Percentiles rank a stretch among this genome's conserved stretches.
Conservation (phyloP, 495 filamentous ascomycete genomes). For the Oleoguttula mirabilis region DNA sequence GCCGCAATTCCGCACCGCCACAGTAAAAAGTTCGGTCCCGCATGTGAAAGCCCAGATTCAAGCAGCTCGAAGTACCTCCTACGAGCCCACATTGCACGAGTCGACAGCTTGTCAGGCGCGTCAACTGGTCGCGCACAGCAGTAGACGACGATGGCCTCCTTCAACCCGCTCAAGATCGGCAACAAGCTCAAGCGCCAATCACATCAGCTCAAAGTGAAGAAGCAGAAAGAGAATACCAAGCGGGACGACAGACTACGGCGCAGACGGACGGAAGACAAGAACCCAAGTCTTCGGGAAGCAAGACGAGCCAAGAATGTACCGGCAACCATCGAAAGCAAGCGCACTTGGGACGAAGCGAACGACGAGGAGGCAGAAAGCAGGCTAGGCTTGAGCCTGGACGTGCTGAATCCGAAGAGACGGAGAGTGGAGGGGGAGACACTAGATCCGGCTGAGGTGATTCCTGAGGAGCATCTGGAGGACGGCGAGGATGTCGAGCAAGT, state of each 20-base stretch:
- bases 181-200: slow-evolving; percentile 71
- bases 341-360: slow-evolving; percentile 86
- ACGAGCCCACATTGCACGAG: no score
- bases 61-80: no score
- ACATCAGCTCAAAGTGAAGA: slow-evolving; percentile 68
- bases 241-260: slow-evolving; percentile 64
- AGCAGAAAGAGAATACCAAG: slow-evolving; percentile 52
- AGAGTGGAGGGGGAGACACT: slow-evolving; percentile 32
- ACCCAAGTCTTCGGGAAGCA: slow-evolving; percentile 61
- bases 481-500: slow-evolving; percentile 36
- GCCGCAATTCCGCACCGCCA: no score
- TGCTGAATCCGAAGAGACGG: slow-evolving; percentile 61
- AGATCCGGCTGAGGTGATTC: slow-evolving; percentile 19
- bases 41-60: no score
- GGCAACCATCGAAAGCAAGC: slow-evolving; percentile 72
- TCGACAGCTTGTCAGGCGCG: no score
- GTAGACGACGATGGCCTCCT: slow-evolving; percentile 25
- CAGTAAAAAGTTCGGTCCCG: no score
- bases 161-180: slow-evolving; percentile 23
- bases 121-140: no score
- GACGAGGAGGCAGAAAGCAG: slow-evolving; percentile 40
- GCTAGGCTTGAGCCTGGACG: slow-evolving; percentile 63
- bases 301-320: slow-evolving; percentile 69
- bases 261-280: slow-evolving; percentile 71
- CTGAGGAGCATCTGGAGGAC: slow-evolving; percentile 29